Evolutionary conservation across 1,284 basidiomycete genomes (phyloP).

Genomic region (Trametes polyzona): DNA sequence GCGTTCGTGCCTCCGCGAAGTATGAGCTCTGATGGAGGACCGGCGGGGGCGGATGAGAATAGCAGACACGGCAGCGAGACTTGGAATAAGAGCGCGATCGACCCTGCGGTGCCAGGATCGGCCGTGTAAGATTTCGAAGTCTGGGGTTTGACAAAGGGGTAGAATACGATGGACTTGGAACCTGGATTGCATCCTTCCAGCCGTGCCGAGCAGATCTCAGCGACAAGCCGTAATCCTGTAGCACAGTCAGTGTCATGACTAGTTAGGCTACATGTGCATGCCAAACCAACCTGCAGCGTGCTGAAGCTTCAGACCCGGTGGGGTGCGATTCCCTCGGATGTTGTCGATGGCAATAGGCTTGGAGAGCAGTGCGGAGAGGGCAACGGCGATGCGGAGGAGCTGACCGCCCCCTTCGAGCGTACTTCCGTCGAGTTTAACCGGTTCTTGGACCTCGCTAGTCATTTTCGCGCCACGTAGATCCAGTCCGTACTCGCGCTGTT

Average conservation of each 20-base stretch:
- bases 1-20: slow-evolving; percentile 76
- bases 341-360: slow-evolving; percentile 62
- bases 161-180: slow-evolving; percentile 56
- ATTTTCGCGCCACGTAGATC: no score
- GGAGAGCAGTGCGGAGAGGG: slow-evolving; percentile 60
- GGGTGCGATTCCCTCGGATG: slow-evolving; percentile 56
- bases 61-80: slow-evolving; percentile 69
- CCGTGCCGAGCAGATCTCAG: slow-evolving; percentile 56
- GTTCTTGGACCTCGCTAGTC: no score
- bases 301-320: slow-evolving; percentile 68
- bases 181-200: slow-evolving; percentile 54
- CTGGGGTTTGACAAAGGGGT: slow-evolving; percentile 42
- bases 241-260: neutral
- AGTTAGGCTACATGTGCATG: no score
- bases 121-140: slow-evolving; percentile 51
- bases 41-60: slow-evolving; percentile 43
- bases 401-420: slow-evolving; percentile 70
- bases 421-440: slow-evolving; percentile 44
- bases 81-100: slow-evolving; percentile 70
- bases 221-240: slow-evolving; percentile 64
- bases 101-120: slow-evolving; percentile 70
- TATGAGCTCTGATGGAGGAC: slow-evolving; percentile 45
- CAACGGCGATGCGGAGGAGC: slow-evolving; percentile 66
- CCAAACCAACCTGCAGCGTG: slow-evolving; percentile 60
- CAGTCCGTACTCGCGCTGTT: no score